Evolutionary conservation across 1,139 yeast species (phyloP), one percentile per base, ranked within the genome.

Genomic region (Taphrina populina): DNA sequence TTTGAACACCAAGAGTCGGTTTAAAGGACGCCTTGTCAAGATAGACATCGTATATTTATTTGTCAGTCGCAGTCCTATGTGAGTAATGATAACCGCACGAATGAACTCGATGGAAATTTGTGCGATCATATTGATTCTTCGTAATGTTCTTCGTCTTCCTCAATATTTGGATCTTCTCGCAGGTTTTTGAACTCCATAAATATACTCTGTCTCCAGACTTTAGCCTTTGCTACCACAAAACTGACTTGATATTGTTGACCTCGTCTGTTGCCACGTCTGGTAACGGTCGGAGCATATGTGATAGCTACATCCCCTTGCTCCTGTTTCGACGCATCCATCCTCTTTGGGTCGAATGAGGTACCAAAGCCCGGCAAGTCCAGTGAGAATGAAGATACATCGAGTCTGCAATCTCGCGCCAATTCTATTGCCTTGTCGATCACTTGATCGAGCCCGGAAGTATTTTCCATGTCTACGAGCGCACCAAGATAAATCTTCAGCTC

Each of bases 321-420:
- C 17, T 32, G 32, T 30, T 37, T 23, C n/a, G 46, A 23, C n/a
- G 54, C 54, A 20, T 41, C 44, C 46, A 49, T 37, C 11, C 40
- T 20, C 20, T 30, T 21, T 5, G 27, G 23, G 26, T 49, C 35
- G 15, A 39, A 49, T 11, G 17, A 21, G n/a, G 40, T 29, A 4
- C 39, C 32, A 24, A 39, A 39, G 17, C 27, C 27, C 3, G 54
- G 46, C 46, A 39, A 13, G 21, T 49, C 54, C 23, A 49, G 35
- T n/a, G 35, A 32, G 29, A 49, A 49, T 6, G 54, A 49, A 3
- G 54, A 30, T 13, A 40, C 17, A 7, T 37, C 54, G 5, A 49
- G 39, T 20, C 54, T 24, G 26, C 54, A 49, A 17, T 49, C 54
- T 27, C 46, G 29, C 8, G 54, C 54, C 24, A 49, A 21, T 15